Evolutionary conservation across 1,284 basidiomycete genomes (phyloP), one percentile per base, ranked within the genome.

Genomic region (Sanghuangporus baumii): DNA sequence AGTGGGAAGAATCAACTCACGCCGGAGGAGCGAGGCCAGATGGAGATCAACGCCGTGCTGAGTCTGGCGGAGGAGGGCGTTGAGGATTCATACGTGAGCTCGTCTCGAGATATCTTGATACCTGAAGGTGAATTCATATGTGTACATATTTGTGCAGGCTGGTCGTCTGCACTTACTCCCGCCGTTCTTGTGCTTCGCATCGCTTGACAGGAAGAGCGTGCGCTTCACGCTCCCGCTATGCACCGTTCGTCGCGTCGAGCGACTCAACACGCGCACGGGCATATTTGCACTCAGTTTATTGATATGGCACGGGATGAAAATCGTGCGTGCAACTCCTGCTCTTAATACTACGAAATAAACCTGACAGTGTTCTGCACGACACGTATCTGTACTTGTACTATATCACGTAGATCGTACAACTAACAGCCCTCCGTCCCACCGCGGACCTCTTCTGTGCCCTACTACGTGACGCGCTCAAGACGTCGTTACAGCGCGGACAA

Each of bases 261-360:
- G 96, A 47, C 79, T 95, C 59, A 95, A 94, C 74, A 91, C 93
- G 20, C 83, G 94, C 40, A 92, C 94, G 23, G 96, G 95, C 5
- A 91, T 98, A 36, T 98, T 98, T 72, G 96, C 96, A 5, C 83
- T 99, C 47, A 94, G 93, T 69, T 79, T 99, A 34, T 86, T 89
- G n/a, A 87, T 94, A 61, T 99, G 96, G 94, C 94, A 98, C 73
- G 91, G 93, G 52, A 88, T 93, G 82, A 93, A 97, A 79, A 91
- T 98, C 70, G 94, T 96, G 66, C 68, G 91, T 83, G 9, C 55
- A 23, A 38, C 9, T 14, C 47, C 26, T 51, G 7, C 55, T 12
- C 20, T 46, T 46, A 18, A 46, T 14, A 12, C 20, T 46, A n/a
- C 16, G 43, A 40, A 41, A 16, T 41, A 55, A 23, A 18, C n/a